Conservation (phyloP, 2,329 filamentous ascomycete genomes). For the Tolypocladium endophyticum region DNA sequence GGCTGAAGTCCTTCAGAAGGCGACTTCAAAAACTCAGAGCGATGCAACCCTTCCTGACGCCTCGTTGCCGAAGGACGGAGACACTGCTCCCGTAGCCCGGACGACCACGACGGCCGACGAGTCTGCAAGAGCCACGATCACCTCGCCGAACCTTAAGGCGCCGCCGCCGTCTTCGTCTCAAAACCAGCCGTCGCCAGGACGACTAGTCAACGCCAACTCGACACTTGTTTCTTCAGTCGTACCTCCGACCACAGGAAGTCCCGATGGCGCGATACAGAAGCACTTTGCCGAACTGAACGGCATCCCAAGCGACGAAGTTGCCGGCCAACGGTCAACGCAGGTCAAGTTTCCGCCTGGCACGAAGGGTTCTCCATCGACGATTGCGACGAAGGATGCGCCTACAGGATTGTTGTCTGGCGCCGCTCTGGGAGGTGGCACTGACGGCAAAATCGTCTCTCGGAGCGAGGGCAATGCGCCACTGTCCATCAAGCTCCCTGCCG, state of each 20-base stretch:
- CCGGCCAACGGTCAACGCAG: constrained; percentile 11
- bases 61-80: constrained; percentile 4
- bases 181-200: background rate
- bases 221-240: background rate
- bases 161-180: background rate
- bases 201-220: background rate
- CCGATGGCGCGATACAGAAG: background rate
- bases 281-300: background rate
- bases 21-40: constrained; percentile 4
- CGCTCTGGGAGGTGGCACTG: background rate
- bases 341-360: constrained; percentile 21
- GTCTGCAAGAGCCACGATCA: constrained; percentile 4
- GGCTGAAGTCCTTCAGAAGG: constrained; percentile 3
- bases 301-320: background rate
- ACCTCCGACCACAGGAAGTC: background rate
- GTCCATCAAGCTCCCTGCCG: constrained; percentile 23
- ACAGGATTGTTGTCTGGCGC: background rate
- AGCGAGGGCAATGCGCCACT: constrained; percentile 5
- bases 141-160: background rate
- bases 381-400: constrained; percentile 1
- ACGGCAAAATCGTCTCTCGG: background rate
- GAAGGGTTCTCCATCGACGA: constrained; percentile 14
- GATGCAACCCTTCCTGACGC: constrained; percentile 6
- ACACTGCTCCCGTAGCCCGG: constrained; percentile 4
- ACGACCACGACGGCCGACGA: constrained; percentile 5